Base-by-base conservation (phyloP, 768 basidiomycete genomes). In the Rhizopogon sp. region DNA sequence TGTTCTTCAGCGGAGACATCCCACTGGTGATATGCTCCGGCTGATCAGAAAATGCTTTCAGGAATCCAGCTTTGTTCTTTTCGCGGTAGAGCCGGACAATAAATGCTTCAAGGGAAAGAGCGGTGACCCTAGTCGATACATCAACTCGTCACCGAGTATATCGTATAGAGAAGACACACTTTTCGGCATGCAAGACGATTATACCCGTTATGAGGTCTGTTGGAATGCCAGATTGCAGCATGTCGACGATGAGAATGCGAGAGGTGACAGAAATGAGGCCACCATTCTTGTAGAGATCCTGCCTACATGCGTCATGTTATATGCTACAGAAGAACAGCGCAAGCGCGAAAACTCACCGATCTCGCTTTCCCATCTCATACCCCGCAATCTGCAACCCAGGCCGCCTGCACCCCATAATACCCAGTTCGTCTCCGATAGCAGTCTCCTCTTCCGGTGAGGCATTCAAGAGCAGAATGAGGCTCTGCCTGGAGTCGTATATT, bases 11-110 rank as follows among this genome's bases (percentile, higher is more conserved):
- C 1, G 97, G 97, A 1, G 91, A 93, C 68, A 98, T 71, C 1
- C 95, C 96, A 58, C 84, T 91, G 0, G 89, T 94, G 57, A 99
- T 97, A 58, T 88, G 84, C 68, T 98, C 97, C 4, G 96, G 94
- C 63, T 98, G 90, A 69, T 98, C 97, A 2, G 93, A 92, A 66
- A 99, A 97, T 0, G 93, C 97, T 70, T 99, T 98, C 60, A 98
- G 75, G 69, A 98, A 99, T 1, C 96, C 96, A 2, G 76, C 77
- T 66, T 79, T 82, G 73, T 98, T 99, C 73, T 87, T 84, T 70
- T 97, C 87, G 41, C 96, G 82, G 66, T 88, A 98, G 2, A 97
- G 74, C 3, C 95, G 84, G 47, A 94, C 87, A 39, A 98, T 91
- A 72, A 98, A 99, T 0, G 94, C 92, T 66, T 98, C 96, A 45